These are phyloP conservation scores for Colletotrichum tropicale DNA, from an alignment of 2,329 filamentous ascomycete species.

Conservation along the genomic window DNA sequence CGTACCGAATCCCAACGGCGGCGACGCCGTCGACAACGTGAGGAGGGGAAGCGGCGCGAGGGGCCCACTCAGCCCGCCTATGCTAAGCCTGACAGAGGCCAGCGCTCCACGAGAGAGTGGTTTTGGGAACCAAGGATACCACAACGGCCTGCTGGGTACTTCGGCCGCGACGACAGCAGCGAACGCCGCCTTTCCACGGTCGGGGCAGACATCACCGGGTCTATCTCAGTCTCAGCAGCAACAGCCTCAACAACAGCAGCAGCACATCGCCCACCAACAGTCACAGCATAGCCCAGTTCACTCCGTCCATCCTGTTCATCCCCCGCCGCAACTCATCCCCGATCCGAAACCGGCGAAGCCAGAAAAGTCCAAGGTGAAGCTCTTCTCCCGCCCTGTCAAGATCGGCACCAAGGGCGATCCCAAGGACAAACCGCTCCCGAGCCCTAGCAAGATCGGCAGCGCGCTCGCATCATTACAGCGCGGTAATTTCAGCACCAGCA, in stretches of 20 bases:
- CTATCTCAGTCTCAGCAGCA: constrained; percentile 35
- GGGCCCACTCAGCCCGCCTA: constrained; percentile 64
- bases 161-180: constrained; percentile 74
- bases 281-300: neutral
- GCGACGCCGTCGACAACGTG: neutral
- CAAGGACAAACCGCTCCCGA: constrained; percentile 71
- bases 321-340: constrained; percentile 39
- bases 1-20: constrained; percentile 56
- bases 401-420: constrained; percentile 72
- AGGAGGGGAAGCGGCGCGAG: constrained; percentile 50
- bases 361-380: constrained; percentile 79
- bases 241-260: constrained; percentile 32
- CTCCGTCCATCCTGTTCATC: constrained; percentile 30
- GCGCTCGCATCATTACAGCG: constrained; percentile 70
- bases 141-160: constrained; percentile 65
- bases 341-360: constrained; percentile 63
- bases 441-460: constrained; percentile 73
- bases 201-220: constrained; percentile 57
- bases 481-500: constrained; percentile 73
- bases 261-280: constrained; percentile 30
- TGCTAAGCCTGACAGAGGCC: constrained; percentile 68
- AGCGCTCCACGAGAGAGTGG: constrained; percentile 63
- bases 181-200: constrained; percentile 75
- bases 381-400: constrained; percentile 80
- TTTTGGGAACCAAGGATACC: constrained; percentile 57